Conservation (phyloP, 2,329 filamentous ascomycete genomes). For the Botrytis byssoidea region DNA sequence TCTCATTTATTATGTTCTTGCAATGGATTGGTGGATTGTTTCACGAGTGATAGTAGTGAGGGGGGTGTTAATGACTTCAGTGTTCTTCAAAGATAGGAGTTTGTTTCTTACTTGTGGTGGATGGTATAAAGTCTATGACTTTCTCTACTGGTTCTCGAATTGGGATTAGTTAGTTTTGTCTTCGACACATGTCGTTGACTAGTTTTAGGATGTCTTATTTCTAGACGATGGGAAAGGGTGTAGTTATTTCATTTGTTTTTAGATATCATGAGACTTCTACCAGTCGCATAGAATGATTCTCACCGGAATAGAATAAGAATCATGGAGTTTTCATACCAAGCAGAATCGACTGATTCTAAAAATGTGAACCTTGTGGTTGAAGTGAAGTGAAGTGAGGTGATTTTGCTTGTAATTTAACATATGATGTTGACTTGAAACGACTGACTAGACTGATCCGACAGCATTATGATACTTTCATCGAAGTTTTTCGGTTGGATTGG, state of each 20-base stretch:
- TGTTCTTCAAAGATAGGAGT: too few species aligned
- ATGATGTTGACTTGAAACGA: neutral
- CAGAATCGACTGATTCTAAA: neutral
- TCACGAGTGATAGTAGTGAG: neutral
- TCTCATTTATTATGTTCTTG: neutral
- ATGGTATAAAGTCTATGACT: neutral
- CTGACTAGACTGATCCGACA: neutral
- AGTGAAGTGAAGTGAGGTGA: neutral
- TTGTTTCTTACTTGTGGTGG: neutral
- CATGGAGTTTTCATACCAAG: neutral
- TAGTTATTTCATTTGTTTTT: neutral
- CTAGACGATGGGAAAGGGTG: neutral
- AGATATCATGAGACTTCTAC: neutral
- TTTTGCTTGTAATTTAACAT: neutral
- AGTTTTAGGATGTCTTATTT: neutral
- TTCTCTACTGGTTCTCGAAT: neutral
- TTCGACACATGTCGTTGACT: neutral
- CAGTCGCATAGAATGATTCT: neutral
- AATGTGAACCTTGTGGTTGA: neutral
- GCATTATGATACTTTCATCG: neutral
- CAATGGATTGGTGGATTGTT: neutral
- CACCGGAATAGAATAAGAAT: neutral
- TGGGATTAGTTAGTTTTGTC: neutral
- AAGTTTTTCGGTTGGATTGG: neutral
- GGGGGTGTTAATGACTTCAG: neutral